Conservation (phyloP, 208 protist genomes). For the Crithidia brevicula region DNA sequence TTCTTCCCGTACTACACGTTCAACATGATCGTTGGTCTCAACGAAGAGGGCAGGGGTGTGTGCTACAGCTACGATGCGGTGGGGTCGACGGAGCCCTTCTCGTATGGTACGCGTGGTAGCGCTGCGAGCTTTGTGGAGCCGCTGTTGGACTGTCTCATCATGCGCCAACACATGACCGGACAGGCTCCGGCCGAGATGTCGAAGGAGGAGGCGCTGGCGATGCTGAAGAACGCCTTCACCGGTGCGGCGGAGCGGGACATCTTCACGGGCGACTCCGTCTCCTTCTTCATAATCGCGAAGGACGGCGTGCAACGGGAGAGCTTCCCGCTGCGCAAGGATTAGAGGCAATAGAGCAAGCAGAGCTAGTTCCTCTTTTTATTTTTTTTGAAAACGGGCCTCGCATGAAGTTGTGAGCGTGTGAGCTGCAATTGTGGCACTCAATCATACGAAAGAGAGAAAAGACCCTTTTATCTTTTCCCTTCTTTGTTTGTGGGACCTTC, state of each 20-base stretch:
- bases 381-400: no score
- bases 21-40: slow-evolving; percentile 98
- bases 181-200: slow-evolving; percentile 70
- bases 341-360: background rate
- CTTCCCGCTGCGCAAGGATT: slow-evolving; percentile 83
- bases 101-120: slow-evolving; percentile 93
- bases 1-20: slow-evolving; percentile 99
- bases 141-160: slow-evolving; percentile 97
- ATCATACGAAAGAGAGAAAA: no score
- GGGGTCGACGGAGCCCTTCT: slow-evolving; percentile 95
- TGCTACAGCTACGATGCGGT: slow-evolving; percentile 99
- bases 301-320: slow-evolving; percentile 70
- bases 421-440: no score
- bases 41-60: slow-evolving; percentile 94
- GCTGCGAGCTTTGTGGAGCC: slow-evolving; percentile 96
- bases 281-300: slow-evolving; percentile 93
- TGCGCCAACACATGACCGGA: slow-evolving; percentile 75
- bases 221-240: slow-evolving; percentile 97
- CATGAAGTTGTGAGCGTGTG: no score
- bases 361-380: no score
- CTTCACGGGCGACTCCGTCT: slow-evolving; percentile 96
- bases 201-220: slow-evolving; percentile 82
- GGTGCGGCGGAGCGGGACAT: slow-evolving; percentile 98
- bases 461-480: no score
- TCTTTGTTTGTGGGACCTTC: no score